A percentile compares a stretch with the other conserved stretches of the same genome.
phyloP scores from a whole-genome alignment of 352 stramenopile genomes.

The Phytophthora pistaciae region DNA sequence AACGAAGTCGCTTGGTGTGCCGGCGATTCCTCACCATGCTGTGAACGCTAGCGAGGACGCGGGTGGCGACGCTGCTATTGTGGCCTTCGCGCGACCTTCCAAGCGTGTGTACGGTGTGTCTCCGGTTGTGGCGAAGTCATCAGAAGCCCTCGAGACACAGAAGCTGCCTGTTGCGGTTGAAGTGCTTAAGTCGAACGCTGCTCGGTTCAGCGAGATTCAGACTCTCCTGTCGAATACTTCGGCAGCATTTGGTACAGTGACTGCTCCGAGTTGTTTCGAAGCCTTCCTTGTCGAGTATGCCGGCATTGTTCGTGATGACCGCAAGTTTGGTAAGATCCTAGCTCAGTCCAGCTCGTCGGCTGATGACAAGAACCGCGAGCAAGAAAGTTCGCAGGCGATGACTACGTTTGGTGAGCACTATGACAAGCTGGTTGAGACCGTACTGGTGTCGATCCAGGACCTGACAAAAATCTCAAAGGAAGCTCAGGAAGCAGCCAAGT shows the following conservation, averaged over 20 bases:
- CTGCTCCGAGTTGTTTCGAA: constrained; percentile 44
- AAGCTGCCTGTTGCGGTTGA: constrained; percentile 39
- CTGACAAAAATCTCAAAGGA: constrained; percentile 67
- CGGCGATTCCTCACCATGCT: constrained; percentile 59
- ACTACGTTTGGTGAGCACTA: constrained; percentile 59
- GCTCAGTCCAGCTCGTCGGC: constrained; percentile 5
- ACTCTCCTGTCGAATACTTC: constrained; percentile 34
- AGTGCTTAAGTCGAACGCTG: constrained; percentile 43
- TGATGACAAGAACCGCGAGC: constrained; percentile 13
- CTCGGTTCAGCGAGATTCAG: constrained; percentile 47
- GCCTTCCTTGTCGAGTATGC: constrained; percentile 38
- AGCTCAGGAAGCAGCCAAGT: neutral
- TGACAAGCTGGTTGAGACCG: constrained; percentile 78
- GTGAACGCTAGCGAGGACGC: constrained; percentile 58
- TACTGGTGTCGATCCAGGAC: constrained; percentile 86
- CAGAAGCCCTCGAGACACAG: constrained; percentile 1
- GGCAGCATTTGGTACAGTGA: constrained; percentile 36
- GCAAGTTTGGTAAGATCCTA: constrained; percentile 51
- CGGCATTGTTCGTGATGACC: constrained; percentile 37
- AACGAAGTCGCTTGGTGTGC: constrained; percentile 56
- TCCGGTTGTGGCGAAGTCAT: constrained; percentile 37
- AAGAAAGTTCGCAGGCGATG: constrained; percentile 39
- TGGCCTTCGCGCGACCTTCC: constrained; percentile 63
- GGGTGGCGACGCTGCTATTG: constrained; percentile 50
- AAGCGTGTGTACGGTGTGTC: constrained; percentile 79